These are phyloP conservation scores for Vitis hybrid DNA, from an alignment of 177 flowering plant species.

Conservation along the genomic window DNA sequence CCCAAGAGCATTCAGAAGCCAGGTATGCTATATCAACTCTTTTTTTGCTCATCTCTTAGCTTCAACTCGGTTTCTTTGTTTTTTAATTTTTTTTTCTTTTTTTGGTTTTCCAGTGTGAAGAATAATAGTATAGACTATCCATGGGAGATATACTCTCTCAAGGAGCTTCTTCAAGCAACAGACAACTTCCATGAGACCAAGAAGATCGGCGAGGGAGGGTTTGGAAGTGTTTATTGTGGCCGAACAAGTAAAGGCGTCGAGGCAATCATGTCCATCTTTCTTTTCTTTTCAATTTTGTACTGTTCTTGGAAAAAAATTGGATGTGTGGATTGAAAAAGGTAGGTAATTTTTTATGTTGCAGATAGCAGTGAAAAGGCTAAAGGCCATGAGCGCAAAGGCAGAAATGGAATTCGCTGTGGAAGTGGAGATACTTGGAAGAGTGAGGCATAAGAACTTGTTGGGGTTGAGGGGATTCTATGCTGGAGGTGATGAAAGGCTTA, in stretches of 20 bases:
- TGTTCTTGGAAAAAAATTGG: no score
- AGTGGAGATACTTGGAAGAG: slow-evolving; percentile 72
- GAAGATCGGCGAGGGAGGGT: slow-evolving; percentile 80
- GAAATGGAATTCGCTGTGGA: slow-evolving; percentile 81
- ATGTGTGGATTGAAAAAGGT: no score
- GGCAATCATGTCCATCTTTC: slow-evolving; percentile 29
- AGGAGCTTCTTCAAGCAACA: slow-evolving; percentile 67
- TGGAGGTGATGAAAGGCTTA: slow-evolving; percentile 68
- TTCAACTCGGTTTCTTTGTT: background rate
- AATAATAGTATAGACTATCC: slow-evolving; percentile 40
- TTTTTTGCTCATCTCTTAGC: background rate
- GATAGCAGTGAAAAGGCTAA: slow-evolving; percentile 75
- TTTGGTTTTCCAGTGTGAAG: slow-evolving; percentile 16
- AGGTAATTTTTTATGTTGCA: slow-evolving; percentile 16
- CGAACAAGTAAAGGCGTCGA: slow-evolving; percentile 60
- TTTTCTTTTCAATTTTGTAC: background rate
- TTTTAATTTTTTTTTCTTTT: background rate
- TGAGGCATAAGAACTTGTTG: slow-evolving; percentile 65
- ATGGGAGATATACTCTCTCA: slow-evolving; percentile 61
- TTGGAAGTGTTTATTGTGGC: slow-evolving; percentile 80
- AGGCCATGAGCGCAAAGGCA: slow-evolving; percentile 55
- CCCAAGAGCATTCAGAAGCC: slow-evolving; percentile 8
- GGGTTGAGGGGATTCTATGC: slow-evolving; percentile 69
- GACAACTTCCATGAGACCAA: slow-evolving; percentile 61
- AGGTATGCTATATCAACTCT: slow-evolving; percentile 15